phyloP scores from a whole-genome alignment of 139 green algal genomes.

The Axilococcus clingmanii region DNA sequence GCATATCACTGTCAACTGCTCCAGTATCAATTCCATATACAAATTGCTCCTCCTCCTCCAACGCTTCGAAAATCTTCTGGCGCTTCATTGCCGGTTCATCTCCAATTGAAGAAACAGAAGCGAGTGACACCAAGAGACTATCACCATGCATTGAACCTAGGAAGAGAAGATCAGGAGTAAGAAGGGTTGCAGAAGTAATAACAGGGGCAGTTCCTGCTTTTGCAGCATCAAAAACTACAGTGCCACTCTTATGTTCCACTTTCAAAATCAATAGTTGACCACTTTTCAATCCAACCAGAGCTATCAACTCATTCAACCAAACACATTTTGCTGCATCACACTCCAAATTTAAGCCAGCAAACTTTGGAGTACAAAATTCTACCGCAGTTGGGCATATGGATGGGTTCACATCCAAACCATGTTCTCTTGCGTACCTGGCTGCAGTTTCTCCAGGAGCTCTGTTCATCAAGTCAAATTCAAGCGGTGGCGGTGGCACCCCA shows the following conservation, averaged over 20 bases:
- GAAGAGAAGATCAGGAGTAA: conserved; percentile 55
- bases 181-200: conserved; percentile 22
- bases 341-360: conserved; percentile 29
- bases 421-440: conserved; percentile 29
- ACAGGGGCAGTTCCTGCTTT: conserved; percentile 25
- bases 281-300: conserved; percentile 44
- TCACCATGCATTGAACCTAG: conserved; percentile 69
- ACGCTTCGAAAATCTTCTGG: neutral
- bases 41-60: conserved; percentile 1
- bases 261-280: conserved; percentile 49
- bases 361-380: conserved; percentile 13
- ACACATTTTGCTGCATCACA: conserved; percentile 2
- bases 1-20: neutral
- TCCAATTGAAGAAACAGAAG: neutral
- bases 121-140: conserved; percentile 60
- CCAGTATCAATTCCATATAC: conserved; percentile 5
- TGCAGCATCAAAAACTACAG: conserved; percentile 23
- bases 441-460: conserved; percentile 23
- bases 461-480: conserved; percentile 33
- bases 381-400: conserved; percentile 10
- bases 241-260: conserved; percentile 27
- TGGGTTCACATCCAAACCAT: conserved; percentile 47
- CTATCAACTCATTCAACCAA: conserved; percentile 26
- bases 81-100: neutral
- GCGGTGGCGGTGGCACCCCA: conserved; percentile 14